Evolutionary conservation across 352 stramenopile species (phyloP), one percentile per base, ranked within the genome.

Genomic region (Globisporangium megalacanthum): DNA sequence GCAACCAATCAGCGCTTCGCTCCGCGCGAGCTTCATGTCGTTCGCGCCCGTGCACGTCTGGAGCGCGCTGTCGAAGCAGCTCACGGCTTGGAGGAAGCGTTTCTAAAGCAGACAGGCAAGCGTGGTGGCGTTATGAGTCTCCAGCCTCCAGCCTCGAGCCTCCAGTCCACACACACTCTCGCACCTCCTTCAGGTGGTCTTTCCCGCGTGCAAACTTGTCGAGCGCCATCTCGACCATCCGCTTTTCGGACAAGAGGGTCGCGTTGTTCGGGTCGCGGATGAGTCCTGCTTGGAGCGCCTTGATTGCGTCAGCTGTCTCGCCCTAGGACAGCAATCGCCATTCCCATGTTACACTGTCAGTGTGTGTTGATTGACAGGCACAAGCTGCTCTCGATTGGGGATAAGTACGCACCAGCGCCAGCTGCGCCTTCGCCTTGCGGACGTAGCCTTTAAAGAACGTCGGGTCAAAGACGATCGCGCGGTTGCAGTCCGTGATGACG

Each of bases 391-490:
- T 15, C 37, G 25, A 29, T 29, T 4, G 25, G 0, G 17, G 37
- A 15, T 44, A 13, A 22, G 20, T 20, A 66, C 69, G 31, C 68
- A 92, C 82, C 61, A 92, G 58, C 25, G 81, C 79, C 15, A 95
- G 66, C 57, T 92, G 83, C n/a, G 81, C 78, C 70, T 95, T 95
- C 51, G 82, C 86, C 65, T 96, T 96, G 54, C 91, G 85, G 29
- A 97, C 66, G 68, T 97, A 96, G 1, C 86, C 90, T 65, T 97
- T 97, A 44, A 94, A 83, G 58, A 92, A 96, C 19, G 78, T 82
- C 46, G 80, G 75, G 62, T 97, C 87, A 44, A 97, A 87, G n/a
- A 92, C 72, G 33, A 97, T 86, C 31, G 90, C 89, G 39, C 71
- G 75, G 65, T 96, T 89, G 69, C 89, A 97, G 70, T 98, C 92